phyloP scores from a whole-genome alignment of 192 early-diverging fungal genomes.

The Dissophora globulifera region DNA sequence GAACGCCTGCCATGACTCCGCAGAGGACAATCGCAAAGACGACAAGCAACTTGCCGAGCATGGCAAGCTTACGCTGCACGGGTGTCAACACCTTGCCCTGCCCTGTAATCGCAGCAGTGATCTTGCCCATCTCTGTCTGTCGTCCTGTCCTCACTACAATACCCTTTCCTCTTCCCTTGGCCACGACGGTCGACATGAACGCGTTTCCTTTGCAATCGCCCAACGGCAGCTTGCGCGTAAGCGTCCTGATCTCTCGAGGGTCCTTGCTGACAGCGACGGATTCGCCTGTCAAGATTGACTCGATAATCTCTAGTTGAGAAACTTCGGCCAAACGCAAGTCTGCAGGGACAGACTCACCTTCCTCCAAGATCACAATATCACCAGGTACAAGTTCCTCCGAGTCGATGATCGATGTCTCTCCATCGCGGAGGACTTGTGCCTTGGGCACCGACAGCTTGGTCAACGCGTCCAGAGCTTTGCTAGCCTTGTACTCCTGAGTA shows the following conservation, averaged over 20 bases:
- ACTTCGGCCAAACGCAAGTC: constrained; percentile 80
- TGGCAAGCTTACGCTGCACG: constrained; percentile 79
- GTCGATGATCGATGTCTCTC: constrained; percentile 68
- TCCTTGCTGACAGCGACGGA: constrained; percentile 74
- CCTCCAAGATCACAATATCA: constrained; percentile 83
- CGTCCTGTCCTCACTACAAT: constrained; percentile 91
- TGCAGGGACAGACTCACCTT: constrained; percentile 85
- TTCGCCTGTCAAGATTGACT: constrained; percentile 88
- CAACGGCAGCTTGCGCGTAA: constrained; percentile 73
- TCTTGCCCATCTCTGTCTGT: constrained; percentile 94
- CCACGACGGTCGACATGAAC: constrained; percentile 95
- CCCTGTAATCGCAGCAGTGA: constrained; percentile 85
- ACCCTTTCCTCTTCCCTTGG: constrained; percentile 90
- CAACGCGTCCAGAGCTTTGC: constrained; percentile 86
- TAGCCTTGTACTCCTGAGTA: constrained; percentile 95
- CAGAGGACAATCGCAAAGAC: constrained; percentile 84
- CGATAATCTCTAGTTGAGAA: constrained; percentile 81
- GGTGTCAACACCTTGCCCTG: constrained; percentile 67
- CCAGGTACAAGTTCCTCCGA: constrained; percentile 80
- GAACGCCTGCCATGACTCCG: constrained; percentile 85
- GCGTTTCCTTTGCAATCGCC: constrained; percentile 96
- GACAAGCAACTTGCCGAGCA: constrained; percentile 88
- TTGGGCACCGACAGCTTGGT: constrained; percentile 72
- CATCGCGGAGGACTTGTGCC: constrained; percentile 80
- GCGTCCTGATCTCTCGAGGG: constrained; percentile 71